Conservation (phyloP, 2,329 filamentous ascomycete genomes). For the Esteya vermicola region DNA sequence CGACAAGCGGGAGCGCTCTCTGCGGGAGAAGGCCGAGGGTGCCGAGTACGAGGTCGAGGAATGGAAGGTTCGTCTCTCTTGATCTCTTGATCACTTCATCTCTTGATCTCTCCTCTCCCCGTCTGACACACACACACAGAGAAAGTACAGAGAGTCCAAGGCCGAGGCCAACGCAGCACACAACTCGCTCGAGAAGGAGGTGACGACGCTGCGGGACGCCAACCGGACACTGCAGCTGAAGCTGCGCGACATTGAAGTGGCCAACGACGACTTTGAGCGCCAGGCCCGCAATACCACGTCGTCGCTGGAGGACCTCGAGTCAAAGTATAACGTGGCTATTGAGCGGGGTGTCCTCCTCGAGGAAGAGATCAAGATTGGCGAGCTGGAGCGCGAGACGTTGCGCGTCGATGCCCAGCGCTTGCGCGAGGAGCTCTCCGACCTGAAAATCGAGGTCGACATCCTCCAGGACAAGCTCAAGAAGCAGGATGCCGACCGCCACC, state of each 20-base stretch:
- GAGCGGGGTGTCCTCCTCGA: conserved; percentile 88
- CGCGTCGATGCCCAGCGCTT: conserved; percentile 84
- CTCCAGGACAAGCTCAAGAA: conserved; percentile 86
- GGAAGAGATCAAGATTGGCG: conserved; percentile 80
- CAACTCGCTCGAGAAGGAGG: conserved; percentile 82
- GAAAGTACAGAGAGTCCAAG: conserved; percentile 94
- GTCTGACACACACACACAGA: too few relatives aligned
- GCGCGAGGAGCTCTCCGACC: conserved; percentile 79
- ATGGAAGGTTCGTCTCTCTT: conserved; percentile 82
- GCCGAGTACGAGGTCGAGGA: conserved; percentile 86
- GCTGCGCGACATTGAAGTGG: conserved; percentile 89
- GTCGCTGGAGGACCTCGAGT: conserved; percentile 91
- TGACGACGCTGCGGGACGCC: conserved; percentile 75
- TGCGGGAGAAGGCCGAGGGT: conserved; percentile 77
- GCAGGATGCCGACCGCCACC: conserved; percentile 40
- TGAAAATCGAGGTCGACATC: conserved; percentile 91
- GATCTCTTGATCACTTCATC: too few relatives aligned
- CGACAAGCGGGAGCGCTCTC: conserved; percentile 76
- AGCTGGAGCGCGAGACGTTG: conserved; percentile 79
- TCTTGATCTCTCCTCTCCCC: too few relatives aligned
- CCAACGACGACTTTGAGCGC: conserved; percentile 95
- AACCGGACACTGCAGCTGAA: conserved; percentile 71
- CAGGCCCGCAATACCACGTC: conserved; percentile 93
- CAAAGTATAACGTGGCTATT: conserved; percentile 89
- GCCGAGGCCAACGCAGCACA: conserved; percentile 74